These are phyloP conservation scores for Sugiyamaella castrensis DNA, from an alignment of 1,139 yeast genomes.

Conservation along the genomic window DNA sequence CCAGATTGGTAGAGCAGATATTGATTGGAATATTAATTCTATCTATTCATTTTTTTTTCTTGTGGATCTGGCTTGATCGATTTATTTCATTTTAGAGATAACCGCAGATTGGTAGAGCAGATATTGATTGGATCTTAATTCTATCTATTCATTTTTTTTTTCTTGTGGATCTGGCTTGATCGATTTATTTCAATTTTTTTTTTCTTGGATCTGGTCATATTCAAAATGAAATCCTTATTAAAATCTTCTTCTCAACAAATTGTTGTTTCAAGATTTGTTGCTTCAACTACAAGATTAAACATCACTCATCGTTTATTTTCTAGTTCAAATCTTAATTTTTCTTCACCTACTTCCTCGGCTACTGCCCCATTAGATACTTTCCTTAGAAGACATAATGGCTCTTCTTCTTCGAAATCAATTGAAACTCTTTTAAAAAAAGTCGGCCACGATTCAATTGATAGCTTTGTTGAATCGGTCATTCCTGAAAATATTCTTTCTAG, in stretches of 20 bases:
- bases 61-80: too few relatives aligned
- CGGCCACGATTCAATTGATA: conserved; percentile 65
- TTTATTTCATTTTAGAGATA: too few relatives aligned
- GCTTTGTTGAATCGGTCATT: conserved; percentile 68
- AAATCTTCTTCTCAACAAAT: conserved; percentile 1
- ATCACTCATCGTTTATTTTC: neutral
- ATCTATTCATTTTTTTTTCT: too few relatives aligned
- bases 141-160: too few relatives aligned
- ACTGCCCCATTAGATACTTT: conserved; percentile 65
- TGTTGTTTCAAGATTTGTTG: conserved; percentile 3
- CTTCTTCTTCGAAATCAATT: conserved; percentile 59
- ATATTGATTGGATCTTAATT: too few relatives aligned
- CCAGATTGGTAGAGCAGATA: too few relatives aligned
- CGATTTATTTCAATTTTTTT: neutral
- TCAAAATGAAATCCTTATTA: conserved; percentile 3
- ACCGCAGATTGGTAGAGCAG: too few relatives aligned
- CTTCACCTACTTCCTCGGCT: conserved; percentile 12
- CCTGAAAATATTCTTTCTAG: conserved; percentile 72
- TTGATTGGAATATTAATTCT: too few relatives aligned
- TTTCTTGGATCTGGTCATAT: too few relatives aligned
- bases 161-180: conserved; percentile 48
- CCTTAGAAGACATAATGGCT: conserved; percentile 89
- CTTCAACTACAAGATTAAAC: too few relatives aligned
- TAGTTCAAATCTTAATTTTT: neutral
- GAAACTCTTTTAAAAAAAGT: conserved; percentile 60